phyloP scores from a whole-genome alignment of 116 monocot genomes.

The Phalaenopsis hybrid region DNA sequence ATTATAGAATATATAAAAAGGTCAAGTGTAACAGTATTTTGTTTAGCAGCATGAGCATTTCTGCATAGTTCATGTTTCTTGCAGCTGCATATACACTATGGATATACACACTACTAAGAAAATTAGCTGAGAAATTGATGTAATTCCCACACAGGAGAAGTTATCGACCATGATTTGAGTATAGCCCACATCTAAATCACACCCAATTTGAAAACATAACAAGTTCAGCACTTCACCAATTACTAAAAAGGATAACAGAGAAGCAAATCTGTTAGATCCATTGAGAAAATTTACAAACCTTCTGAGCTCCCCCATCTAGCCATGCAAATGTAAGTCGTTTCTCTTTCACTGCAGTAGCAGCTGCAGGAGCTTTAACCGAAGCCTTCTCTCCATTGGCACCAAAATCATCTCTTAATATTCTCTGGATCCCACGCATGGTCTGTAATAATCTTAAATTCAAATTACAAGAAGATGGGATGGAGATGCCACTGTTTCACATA shows the following conservation, averaged over 20 bases:
- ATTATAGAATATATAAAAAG: too few relatives aligned
- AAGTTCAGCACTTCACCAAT: neutral
- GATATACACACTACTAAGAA: neutral
- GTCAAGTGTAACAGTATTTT: neutral
- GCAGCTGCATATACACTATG: neutral
- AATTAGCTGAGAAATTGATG: neutral
- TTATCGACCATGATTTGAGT: neutral
- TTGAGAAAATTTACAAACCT: constrained; percentile 29
- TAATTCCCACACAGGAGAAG: neutral
- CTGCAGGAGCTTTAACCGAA: constrained; percentile 24
- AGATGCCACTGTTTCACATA: neutral
- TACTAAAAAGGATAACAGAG: neutral
- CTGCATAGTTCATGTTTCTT: neutral
- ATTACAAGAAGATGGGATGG: neutral
- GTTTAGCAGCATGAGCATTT: neutral
- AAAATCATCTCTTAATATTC: constrained; percentile 19
- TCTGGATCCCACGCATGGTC: constrained; percentile 50
- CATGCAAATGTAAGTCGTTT: constrained; percentile 77
- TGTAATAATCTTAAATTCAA: constrained; percentile 31
- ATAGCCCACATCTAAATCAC: constrained; percentile 1
- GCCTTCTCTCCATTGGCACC: constrained; percentile 16
- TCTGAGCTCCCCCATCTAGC: constrained; percentile 90
- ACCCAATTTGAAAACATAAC: neutral
- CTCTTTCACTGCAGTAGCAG: constrained; percentile 47
- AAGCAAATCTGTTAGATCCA: constrained; percentile 4